These are phyloP conservation scores for Halenospora varia DNA, from an alignment of 495 filamentous ascomycete genomes.

Conservation along the genomic window DNA sequence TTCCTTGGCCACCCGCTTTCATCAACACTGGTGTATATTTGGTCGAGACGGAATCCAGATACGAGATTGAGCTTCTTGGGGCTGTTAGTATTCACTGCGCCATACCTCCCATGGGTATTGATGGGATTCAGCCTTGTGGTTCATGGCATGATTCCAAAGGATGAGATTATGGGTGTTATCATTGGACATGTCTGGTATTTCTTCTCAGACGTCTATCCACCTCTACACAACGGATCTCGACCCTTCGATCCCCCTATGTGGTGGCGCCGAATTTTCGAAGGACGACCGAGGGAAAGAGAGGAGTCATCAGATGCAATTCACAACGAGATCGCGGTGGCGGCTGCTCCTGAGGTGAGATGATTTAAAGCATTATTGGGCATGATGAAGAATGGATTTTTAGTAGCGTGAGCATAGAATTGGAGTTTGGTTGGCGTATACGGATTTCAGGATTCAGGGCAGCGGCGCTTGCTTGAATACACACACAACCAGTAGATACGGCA, in stretches of 20 bases:
- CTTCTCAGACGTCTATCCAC: slow-evolving; percentile 94
- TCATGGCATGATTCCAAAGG: slow-evolving; percentile 84
- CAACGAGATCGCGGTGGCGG: slow-evolving; percentile 45
- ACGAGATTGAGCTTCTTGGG: slow-evolving; percentile 88
- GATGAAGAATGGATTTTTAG: not conserved
- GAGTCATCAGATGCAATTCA: slow-evolving; percentile 44
- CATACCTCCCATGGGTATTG: slow-evolving; percentile 94
- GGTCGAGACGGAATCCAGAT: slow-evolving; percentile 91
- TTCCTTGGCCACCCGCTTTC: slow-evolving; percentile 90
- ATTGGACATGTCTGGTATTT: slow-evolving; percentile 98
- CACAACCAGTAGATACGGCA: not conserved
- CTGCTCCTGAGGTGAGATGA: slow-evolving; percentile 30
- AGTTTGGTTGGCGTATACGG: slow-evolving; percentile 9
- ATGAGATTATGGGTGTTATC: slow-evolving; percentile 89
- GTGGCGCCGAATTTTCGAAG: slow-evolving; percentile 85
- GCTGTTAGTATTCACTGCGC: slow-evolving; percentile 84
- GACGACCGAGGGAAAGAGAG: slow-evolving; percentile 37
- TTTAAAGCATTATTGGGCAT: not conserved
- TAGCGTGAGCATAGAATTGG: not conserved
- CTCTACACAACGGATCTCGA: slow-evolving; percentile 76
- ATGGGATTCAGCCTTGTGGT: slow-evolving; percentile 84
- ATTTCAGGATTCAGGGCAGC: not conserved
- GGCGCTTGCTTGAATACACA: not conserved
- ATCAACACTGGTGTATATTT: slow-evolving; percentile 94
- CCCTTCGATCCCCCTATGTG: slow-evolving; percentile 88